A percentile compares a stretch with the other conserved stretches of the same genome.
Evolutionary conservation across 2,329 filamentous ascomycete species (phyloP).

Genomic region (Graphium sp.): DNA sequence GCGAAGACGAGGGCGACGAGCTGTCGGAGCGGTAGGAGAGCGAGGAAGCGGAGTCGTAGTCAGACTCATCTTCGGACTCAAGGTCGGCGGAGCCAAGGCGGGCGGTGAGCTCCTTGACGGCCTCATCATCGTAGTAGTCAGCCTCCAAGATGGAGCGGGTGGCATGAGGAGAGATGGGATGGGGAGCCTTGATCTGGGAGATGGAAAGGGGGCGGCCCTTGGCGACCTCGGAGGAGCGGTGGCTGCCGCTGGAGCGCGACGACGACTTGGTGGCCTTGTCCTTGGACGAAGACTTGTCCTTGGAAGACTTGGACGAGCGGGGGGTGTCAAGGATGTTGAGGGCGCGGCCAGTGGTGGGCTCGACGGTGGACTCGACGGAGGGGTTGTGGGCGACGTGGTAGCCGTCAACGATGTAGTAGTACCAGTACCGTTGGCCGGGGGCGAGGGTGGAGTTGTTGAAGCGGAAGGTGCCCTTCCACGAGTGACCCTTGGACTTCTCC

Average conservation of each 20-base stretch:
- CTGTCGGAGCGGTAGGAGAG: constrained; percentile 58
- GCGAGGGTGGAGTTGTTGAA: constrained; percentile 79
- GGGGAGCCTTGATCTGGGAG: constrained; percentile 76
- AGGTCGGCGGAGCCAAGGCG: constrained; percentile 51
- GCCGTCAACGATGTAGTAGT: constrained; percentile 99
- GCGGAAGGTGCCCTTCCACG: constrained; percentile 92
- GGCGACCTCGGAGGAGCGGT: constrained; percentile 48
- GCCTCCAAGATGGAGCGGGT: constrained; percentile 74
- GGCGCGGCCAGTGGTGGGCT: constrained; percentile 92
- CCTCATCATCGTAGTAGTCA: constrained; percentile 51
- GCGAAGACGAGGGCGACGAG: constrained; percentile 55
- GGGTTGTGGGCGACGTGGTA: constrained; percentile 98
- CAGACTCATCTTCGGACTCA: constrained; percentile 10
- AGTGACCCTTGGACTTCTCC: constrained; percentile 77
- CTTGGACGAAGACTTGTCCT: constrained; percentile 20
- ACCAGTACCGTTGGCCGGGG: constrained; percentile 92
- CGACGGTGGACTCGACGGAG: constrained; percentile 70
- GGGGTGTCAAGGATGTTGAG: constrained; percentile 96
- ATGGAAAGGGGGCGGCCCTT: constrained; percentile 80
- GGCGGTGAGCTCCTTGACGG: constrained; percentile 62
- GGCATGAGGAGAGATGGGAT: constrained; percentile 75
- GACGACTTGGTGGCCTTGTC: constrained; percentile 13
- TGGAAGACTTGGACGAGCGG: constrained; percentile 23
- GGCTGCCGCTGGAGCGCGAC: constrained; percentile 23
- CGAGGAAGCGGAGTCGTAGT: constrained; percentile 47